A percentile compares a stretch with the other conserved stretches of the same genome.
These are phyloP conservation scores for Suhomyces bolitotheri DNA, from an alignment of 1,139 yeast species.

Conservation along the genomic window DNA sequence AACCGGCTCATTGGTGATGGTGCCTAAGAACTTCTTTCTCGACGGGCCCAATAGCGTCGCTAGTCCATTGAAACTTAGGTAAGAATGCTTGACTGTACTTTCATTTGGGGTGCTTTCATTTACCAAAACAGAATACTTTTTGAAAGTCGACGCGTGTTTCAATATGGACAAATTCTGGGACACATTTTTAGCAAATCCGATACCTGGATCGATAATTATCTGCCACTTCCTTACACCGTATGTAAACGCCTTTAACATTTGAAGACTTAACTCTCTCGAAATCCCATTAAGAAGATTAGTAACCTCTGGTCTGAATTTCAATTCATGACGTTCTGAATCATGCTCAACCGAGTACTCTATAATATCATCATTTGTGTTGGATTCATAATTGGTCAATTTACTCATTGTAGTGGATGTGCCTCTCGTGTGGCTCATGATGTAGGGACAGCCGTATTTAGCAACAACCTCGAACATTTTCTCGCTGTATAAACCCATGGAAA, in stretches of 20 bases:
- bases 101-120: constrained; percentile 23
- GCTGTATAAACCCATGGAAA: constrained; percentile 80
- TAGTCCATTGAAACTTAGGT: constrained; percentile 48
- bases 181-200: constrained; percentile 84
- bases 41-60: constrained; percentile 86
- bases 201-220: constrained; percentile 87
- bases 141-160: constrained; percentile 56
- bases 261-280: constrained; percentile 61
- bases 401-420: constrained; percentile 81
- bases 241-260: constrained; percentile 56
- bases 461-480: constrained; percentile 62
- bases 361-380: constrained; percentile 40
- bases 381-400: constrained; percentile 54
- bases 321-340: constrained; percentile 27
- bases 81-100: constrained; percentile 26
- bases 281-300: constrained; percentile 46
- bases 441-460: constrained; percentile 70
- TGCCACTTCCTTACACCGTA: constrained; percentile 87
- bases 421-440: constrained; percentile 80
- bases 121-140: constrained; percentile 45
- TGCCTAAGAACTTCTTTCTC: constrained; percentile 82
- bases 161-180: constrained; percentile 69
- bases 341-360: constrained; percentile 41
- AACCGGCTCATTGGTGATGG: constrained; percentile 49
- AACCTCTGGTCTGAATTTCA: constrained; percentile 27